phyloP scores from a whole-genome alignment of 2,329 filamentous ascomycete genomes.

The Mariannaea elegans region DNA sequence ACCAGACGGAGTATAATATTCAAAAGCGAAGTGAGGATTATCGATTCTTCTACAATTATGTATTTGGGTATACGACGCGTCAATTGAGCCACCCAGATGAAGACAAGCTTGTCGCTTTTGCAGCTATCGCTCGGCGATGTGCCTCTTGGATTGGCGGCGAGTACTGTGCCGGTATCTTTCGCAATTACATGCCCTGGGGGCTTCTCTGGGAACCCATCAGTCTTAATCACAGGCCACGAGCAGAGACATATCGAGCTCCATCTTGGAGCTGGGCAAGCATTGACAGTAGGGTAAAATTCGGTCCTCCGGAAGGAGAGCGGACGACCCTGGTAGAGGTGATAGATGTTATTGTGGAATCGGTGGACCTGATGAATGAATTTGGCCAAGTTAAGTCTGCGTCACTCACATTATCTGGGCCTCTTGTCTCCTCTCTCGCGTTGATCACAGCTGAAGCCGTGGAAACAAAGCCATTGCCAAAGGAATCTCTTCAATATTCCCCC shows the following conservation, averaged over 20 bases:
- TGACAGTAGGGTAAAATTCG: not conserved
- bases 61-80: not conserved
- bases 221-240: not conserved
- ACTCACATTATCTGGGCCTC: slow-evolving; percentile 1
- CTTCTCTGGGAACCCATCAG: not conserved
- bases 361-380: slow-evolving; percentile 5
- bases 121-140: not conserved
- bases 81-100: not conserved
- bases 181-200: slow-evolving; percentile 9
- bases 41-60: not conserved
- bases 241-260: slow-evolving; percentile 1
- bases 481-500: not conserved
- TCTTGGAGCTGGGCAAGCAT: slow-evolving; percentile 18
- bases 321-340: not conserved
- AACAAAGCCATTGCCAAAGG: not conserved
- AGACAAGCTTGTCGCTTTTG: slow-evolving; percentile 13
- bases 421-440: not conserved
- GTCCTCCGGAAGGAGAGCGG: not conserved
- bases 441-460: not conserved
- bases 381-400: slow-evolving; percentile 14
- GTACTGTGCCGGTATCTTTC: slow-evolving; percentile 16
- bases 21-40: not conserved
- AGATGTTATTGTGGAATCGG: slow-evolving; percentile 2
- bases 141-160: slow-evolving; percentile 5
- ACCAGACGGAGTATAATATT: not conserved